These are phyloP conservation scores for Annulohypoxylon truncatum DNA, from an alignment of 2,329 filamentous ascomycete genomes.

Conservation along the genomic window DNA sequence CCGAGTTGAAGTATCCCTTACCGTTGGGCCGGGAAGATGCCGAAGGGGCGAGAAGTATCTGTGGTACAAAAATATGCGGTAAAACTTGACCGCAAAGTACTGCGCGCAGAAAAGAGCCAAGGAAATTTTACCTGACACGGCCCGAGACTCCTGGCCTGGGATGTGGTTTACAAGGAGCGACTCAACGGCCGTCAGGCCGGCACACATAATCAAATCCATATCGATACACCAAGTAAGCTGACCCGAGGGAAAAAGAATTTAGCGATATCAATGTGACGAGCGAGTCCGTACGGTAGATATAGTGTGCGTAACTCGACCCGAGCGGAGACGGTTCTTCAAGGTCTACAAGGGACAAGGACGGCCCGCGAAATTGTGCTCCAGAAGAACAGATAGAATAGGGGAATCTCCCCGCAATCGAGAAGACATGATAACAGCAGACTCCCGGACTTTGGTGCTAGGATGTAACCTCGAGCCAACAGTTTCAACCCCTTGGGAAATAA, in stretches of 20 bases:
- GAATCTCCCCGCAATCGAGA: slow-evolving; percentile 7
- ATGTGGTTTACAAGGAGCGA: slow-evolving; percentile 4
- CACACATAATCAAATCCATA: slow-evolving; percentile 17
- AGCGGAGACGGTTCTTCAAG: not conserved
- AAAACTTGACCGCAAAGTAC: slow-evolving; percentile 24
- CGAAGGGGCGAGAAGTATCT: slow-evolving; percentile 27
- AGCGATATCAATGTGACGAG: not conserved
- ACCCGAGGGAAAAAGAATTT: not conserved
- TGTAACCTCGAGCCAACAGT: slow-evolving; percentile 18
- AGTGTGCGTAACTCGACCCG: not conserved
- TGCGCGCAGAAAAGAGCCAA: slow-evolving; percentile 21
- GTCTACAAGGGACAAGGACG: not conserved
- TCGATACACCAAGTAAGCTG: not conserved
- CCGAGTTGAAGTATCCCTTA: not conserved
- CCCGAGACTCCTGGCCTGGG: not conserved
- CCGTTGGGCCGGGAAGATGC: slow-evolving; percentile 16
- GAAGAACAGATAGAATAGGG: slow-evolving; percentile 8
- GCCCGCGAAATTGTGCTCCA: slow-evolving; percentile 6
- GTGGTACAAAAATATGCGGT: slow-evolving; percentile 27
- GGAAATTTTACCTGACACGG: not conserved
- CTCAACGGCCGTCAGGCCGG: slow-evolving; percentile 14
- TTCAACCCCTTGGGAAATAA: slow-evolving; percentile 6
- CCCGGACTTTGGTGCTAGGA: not conserved
- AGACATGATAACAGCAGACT: slow-evolving; percentile 1
- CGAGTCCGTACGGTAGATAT: not conserved